phyloP scores from a whole-genome alignment of 768 basidiomycete genomes.

The Leccinum variicolor region DNA sequence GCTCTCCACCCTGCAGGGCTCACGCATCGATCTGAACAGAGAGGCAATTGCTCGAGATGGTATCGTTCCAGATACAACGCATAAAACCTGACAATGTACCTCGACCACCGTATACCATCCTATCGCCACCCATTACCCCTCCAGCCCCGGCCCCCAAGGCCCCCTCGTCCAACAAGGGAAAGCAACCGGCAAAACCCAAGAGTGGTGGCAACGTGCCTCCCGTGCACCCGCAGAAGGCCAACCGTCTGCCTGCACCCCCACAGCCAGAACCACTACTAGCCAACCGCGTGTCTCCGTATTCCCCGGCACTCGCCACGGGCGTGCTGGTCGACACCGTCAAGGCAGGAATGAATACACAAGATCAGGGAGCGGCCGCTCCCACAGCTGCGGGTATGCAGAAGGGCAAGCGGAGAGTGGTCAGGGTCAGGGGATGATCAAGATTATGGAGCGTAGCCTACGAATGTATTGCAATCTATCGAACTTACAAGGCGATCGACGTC shows the following conservation, averaged over 20 bases:
- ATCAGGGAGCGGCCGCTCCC: constrained; percentile 41
- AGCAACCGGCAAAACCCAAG: constrained; percentile 49
- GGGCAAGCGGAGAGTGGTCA: constrained; percentile 77
- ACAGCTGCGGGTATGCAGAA: constrained; percentile 43
- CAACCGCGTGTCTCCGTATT: constrained; percentile 74
- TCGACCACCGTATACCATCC: constrained; percentile 53
- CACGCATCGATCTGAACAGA: constrained; percentile 41
- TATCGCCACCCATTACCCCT: constrained; percentile 28
- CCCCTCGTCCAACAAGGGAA: constrained; percentile 42
- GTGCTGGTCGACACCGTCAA: constrained; percentile 82
- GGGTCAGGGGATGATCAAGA: constrained; percentile 54
- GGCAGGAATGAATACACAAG: constrained; percentile 73
- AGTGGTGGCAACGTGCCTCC: constrained; percentile 32
- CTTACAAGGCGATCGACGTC: no score
- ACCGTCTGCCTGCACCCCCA: constrained; percentile 68
- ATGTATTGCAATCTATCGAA: constrained; percentile 15
- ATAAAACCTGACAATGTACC: constrained; percentile 70
- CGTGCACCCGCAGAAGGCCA: constrained; percentile 23
- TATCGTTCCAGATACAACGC: constrained; percentile 69
- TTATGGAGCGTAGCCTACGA: constrained; percentile 4
- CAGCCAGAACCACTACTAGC: constrained; percentile 70
- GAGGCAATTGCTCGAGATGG: constrained; percentile 73
- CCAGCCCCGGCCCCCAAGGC: constrained; percentile 30
- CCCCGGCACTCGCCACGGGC: constrained; percentile 72
- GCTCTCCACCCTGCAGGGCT: neutral